phyloP scores from a whole-genome alignment of 225 moss, liverwort and hornwort genomes.

The Straminergon stramineum region DNA sequence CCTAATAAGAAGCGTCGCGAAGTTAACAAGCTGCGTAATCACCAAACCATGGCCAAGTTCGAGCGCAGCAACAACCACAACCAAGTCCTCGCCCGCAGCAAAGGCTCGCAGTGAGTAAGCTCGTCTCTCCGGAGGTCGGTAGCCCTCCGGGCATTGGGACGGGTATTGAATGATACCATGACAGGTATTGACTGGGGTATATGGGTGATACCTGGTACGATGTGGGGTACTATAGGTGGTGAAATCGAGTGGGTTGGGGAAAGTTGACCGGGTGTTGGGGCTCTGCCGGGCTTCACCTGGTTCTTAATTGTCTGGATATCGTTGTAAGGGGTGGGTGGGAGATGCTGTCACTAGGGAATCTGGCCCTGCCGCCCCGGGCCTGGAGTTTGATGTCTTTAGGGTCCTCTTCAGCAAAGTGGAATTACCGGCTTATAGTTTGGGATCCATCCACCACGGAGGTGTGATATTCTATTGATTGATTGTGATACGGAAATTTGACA shows the following conservation, averaged over 20 bases:
- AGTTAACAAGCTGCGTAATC: neutral
- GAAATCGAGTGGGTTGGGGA: neutral
- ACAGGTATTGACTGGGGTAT: neutral
- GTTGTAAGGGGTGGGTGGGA: neutral
- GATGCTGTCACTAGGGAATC: neutral
- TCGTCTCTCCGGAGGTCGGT: neutral
- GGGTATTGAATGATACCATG: neutral
- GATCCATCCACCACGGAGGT: neutral
- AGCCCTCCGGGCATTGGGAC: neutral
- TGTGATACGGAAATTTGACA: neutral
- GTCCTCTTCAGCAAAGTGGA: neutral
- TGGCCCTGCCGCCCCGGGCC: neutral
- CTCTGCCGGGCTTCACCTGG: neutral
- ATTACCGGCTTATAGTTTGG: neutral
- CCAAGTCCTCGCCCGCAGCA: neutral
- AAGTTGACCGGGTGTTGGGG: neutral
- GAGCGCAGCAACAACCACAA: neutral
- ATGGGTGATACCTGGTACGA: rapidly evolving
- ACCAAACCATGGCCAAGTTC: neutral
- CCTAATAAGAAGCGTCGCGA: neutral
- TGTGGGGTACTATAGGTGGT: no score
- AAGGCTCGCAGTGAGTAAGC: neutral
- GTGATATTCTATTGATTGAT: neutral
- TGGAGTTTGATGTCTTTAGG: neutral
- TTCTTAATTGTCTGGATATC: neutral